phyloP scores from a whole-genome alignment of 257 asterid genomes.

The Solanum medicagineum region DNA sequence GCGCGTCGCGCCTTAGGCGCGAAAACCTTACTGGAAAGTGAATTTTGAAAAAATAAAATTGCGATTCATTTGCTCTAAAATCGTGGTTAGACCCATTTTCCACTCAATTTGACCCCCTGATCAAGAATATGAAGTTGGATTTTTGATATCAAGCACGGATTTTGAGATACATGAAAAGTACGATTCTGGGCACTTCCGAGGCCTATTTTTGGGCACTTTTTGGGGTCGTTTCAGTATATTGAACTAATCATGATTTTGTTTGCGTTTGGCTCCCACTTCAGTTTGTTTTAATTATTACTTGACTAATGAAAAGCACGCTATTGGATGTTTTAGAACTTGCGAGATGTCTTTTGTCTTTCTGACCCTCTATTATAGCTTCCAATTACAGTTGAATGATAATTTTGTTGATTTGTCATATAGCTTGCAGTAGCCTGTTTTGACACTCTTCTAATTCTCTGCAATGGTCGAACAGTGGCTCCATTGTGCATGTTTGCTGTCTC shows the following conservation, averaged over 20 bases:
- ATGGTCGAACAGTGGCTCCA: not conserved
- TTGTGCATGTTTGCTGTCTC: not conserved
- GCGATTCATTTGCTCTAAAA: no score
- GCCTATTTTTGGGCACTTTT: no score
- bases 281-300: not conserved
- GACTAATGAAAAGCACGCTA: not conserved
- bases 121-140: no score
- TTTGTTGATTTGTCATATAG: not conserved
- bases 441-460: not conserved
- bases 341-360: not conserved
- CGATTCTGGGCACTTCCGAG: no score
- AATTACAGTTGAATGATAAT: not conserved
- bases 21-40: no score
- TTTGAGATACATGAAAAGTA: no score
- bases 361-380: not conserved
- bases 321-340: not conserved
- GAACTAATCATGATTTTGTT: not conserved
- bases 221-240: no score
- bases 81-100: no score
- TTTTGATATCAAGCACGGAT: no score
- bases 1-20: no score
- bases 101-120: no score
- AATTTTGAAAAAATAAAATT: no score
- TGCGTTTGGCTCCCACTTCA: not conserved
- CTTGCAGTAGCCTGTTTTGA: not conserved